Percentiles rank a stretch among this genome's conserved stretches.
Conservation (phyloP, 495 filamentous ascomycete genomes). For the Lophiostoma macrostomum region DNA sequence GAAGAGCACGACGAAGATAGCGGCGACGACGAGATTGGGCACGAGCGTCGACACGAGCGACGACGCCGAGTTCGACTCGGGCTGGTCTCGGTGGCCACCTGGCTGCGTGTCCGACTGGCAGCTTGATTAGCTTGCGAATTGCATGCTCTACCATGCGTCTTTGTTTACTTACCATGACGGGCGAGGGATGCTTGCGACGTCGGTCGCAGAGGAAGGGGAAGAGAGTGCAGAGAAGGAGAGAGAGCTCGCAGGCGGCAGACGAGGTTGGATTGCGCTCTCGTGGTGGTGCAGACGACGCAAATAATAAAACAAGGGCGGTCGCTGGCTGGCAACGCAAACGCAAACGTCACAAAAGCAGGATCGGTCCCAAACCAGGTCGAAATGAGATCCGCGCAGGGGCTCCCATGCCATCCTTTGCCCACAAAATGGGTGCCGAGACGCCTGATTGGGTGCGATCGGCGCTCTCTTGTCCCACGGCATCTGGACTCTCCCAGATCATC, state of each 20-base stretch:
- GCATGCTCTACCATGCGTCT: neutral
- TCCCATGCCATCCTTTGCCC: neutral
- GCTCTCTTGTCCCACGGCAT: neutral
- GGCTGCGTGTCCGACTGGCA: conserved; percentile 14
- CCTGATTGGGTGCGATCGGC: neutral
- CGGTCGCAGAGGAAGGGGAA: neutral
- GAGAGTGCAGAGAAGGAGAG: neutral
- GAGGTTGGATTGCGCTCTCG: too few relatives aligned
- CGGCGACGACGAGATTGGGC: conserved; percentile 64
- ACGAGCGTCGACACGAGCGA: conserved; percentile 68
- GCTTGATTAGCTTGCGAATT: neutral
- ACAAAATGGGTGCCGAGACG: neutral
- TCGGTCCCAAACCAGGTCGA: neutral
- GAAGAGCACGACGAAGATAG: conserved; percentile 67
- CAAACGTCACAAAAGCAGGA: neutral
- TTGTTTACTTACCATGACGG: conserved; percentile 16
- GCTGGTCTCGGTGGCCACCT: conserved; percentile 11
- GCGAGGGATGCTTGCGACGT: neutral
- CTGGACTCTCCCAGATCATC: neutral
- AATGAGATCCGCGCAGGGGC: neutral
- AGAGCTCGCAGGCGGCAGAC: neutral
- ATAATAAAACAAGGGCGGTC: neutral
- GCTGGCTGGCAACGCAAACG: neutral
- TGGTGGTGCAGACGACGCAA: neutral
- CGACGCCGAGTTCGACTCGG: conserved; percentile 49